Conservation (phyloP, 768 basidiomycete species). For the Stropharia rugosoannulata region DNA sequence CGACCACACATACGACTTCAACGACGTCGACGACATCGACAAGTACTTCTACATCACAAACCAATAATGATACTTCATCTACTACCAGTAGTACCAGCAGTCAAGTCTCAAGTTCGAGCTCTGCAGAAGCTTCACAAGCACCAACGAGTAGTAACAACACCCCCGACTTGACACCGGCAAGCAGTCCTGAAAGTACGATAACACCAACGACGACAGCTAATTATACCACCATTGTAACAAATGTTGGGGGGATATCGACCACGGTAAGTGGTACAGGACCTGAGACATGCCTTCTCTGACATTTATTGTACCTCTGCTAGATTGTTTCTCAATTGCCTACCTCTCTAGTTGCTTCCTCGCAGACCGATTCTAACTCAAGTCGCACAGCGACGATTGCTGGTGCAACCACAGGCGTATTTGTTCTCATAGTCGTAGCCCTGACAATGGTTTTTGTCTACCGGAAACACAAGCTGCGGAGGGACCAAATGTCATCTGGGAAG, state of each 20-base stretch:
- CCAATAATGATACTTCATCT: not conserved
- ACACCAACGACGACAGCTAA: conserved; percentile 6
- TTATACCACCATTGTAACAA: conserved; percentile 16
- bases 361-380: conserved; percentile 9
- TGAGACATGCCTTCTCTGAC: not conserved
- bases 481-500: conserved; percentile 23
- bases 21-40: not conserved
- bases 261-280: conserved; percentile 13
- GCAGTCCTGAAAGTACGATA: not conserved
- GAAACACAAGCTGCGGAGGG: conserved; percentile 32
- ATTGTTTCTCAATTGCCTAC: conserved; percentile 27
- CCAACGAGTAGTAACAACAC: not conserved
- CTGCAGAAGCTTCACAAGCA: not conserved
- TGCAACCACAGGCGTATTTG: conserved; percentile 34
- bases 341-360: conserved; percentile 23
- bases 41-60: not conserved
- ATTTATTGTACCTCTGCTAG: conserved; percentile 5
- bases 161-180: not conserved
- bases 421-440: conserved; percentile 34
- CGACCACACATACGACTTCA: not conserved
- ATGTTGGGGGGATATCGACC: conserved; percentile 12
- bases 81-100: not conserved
- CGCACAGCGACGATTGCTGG: conserved; percentile 44
- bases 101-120: no score
- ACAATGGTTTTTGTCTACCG: conserved; percentile 35